A percentile compares a stretch with the other conserved stretches of the same genome.
phyloP scores from a whole-genome alignment of 306 rosid species.

The Lathyrus aphaca region DNA sequence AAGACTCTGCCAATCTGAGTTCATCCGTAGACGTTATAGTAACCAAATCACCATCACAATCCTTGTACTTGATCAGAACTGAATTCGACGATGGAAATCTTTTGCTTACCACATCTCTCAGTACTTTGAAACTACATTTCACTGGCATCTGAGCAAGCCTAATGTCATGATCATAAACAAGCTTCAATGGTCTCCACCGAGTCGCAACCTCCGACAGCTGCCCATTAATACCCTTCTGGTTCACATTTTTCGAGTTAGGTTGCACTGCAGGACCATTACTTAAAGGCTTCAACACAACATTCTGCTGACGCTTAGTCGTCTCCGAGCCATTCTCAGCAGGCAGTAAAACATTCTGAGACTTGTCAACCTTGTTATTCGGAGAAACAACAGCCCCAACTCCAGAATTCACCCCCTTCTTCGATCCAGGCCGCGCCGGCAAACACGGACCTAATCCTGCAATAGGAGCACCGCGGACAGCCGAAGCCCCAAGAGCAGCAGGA shows the following conservation, averaged over 20 bases:
- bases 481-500: conserved; percentile 97
- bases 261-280: conserved; percentile 54
- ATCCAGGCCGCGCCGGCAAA: conserved; percentile 70
- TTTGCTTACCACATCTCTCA: conserved; percentile 78
- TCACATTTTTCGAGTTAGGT: conserved; percentile 40
- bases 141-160: conserved; percentile 87
- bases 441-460: conserved; percentile 87
- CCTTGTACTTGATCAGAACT: conserved; percentile 86
- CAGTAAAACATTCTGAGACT: conserved; percentile 47
- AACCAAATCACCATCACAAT: conserved; percentile 88
- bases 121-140: conserved; percentile 50
- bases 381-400: conserved; percentile 45
- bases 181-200: conserved; percentile 67
- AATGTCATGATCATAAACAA: conserved; percentile 82
- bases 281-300: conserved; percentile 63
- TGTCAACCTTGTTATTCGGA: conserved; percentile 60
- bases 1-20: conserved; percentile 83
- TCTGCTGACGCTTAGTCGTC: not conserved
- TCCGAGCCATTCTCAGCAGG: conserved; percentile 68
- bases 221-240: conserved; percentile 53
- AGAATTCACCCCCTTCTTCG: conserved; percentile 59
- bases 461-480: conserved; percentile 94
- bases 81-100: conserved; percentile 88
- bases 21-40: conserved; percentile 88
- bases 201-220: conserved; percentile 43